Conservation (phyloP, 2,329 filamentous ascomycete genomes). For the Aspergillus thermomutatus region DNA sequence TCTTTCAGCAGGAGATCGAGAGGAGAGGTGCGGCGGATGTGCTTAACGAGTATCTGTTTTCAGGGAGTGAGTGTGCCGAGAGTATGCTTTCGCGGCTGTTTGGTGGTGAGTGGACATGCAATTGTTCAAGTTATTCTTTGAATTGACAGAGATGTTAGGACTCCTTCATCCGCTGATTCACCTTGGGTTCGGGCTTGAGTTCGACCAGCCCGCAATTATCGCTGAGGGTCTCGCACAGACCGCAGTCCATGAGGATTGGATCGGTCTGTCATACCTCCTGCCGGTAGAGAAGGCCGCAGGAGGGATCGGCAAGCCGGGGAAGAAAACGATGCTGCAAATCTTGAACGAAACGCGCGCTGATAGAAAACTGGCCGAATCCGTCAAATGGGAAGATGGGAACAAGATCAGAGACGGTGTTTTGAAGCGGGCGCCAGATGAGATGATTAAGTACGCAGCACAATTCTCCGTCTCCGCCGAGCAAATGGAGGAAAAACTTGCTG, state of each 20-base stretch:
- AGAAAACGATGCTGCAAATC: conserved; percentile 54
- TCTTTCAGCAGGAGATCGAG: conserved; percentile 73
- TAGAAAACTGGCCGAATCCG: conserved; percentile 54
- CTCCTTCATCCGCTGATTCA: conserved; percentile 80
- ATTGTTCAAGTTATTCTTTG: background rate
- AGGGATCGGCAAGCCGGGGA: conserved; percentile 25
- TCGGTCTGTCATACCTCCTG: conserved; percentile 51
- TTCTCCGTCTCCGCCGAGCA: conserved; percentile 57
- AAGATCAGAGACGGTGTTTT: conserved; percentile 69
- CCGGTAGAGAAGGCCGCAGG: conserved; percentile 34
- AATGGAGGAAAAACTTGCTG: conserved; percentile 55
- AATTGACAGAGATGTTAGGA: conserved; percentile 41
- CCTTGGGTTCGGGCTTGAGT: conserved; percentile 80
- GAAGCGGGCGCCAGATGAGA: conserved; percentile 59
- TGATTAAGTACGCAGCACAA: conserved; percentile 58
- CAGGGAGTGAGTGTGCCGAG: conserved; percentile 61
- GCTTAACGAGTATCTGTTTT: conserved; percentile 66
- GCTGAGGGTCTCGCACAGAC: conserved; percentile 77
- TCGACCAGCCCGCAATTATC: conserved; percentile 74
- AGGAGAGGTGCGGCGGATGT: conserved; percentile 59
- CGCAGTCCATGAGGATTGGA: conserved; percentile 62
- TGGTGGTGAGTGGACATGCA: conserved; percentile 46
- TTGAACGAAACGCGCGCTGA: conserved; percentile 58
- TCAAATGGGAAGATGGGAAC: conserved; percentile 54
- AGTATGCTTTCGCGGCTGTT: conserved; percentile 68